Conservation (phyloP, 2,329 filamentous ascomycete genomes). For the Colletotrichum aenigma region DNA sequence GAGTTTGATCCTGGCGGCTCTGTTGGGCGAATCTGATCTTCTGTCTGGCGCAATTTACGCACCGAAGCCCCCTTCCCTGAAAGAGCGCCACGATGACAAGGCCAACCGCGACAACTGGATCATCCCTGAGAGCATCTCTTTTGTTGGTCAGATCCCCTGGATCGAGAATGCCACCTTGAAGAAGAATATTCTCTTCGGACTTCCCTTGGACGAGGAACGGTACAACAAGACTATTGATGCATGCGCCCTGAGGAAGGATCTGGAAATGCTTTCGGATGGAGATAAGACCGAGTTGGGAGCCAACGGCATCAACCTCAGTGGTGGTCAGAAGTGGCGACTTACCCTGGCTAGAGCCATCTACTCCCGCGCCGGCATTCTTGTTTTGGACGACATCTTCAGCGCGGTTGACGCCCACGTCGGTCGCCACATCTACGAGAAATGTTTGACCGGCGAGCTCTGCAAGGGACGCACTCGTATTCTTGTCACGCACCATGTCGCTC, state of each 20-base stretch:
- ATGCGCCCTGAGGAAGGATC: constrained; percentile 76
- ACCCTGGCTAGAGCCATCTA: constrained; percentile 82
- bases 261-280: constrained; percentile 77
- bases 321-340: constrained; percentile 83
- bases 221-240: constrained; percentile 74
- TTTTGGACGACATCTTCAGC: constrained; percentile 86
- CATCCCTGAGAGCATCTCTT: constrained; percentile 71
- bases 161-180: constrained; percentile 82
- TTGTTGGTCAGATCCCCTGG: constrained; percentile 82
- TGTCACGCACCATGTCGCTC: constrained; percentile 79
- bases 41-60: constrained; percentile 65
- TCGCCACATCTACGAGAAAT: constrained; percentile 78
- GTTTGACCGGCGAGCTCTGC: constrained; percentile 73
- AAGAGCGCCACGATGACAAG: constrained; percentile 64
- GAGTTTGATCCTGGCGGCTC: constrained; percentile 73
- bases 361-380: constrained; percentile 75
- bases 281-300: constrained; percentile 83
- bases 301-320: constrained; percentile 83
- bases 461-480: constrained; percentile 74
- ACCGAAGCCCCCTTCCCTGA: constrained; percentile 47
- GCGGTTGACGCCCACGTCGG: constrained; percentile 84
- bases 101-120: constrained; percentile 72
- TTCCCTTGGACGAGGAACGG: constrained; percentile 71
- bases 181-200: constrained; percentile 79
- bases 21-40: constrained; percentile 78